Base-by-base conservation (phyloP, 2,329 filamentous ascomycete species). In the Sarocladiaceae sp. region DNA sequence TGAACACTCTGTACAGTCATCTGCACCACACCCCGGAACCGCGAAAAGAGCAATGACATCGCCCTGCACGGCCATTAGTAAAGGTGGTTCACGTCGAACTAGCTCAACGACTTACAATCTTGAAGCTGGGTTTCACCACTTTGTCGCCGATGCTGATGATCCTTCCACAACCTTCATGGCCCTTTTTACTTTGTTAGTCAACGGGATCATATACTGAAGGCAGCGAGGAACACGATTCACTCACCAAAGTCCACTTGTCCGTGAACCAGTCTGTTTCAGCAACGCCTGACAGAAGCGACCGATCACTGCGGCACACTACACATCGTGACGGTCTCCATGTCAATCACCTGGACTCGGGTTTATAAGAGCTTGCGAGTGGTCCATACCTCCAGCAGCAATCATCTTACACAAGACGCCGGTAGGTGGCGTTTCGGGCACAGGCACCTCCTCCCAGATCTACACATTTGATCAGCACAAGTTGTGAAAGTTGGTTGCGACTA, bases 1-100 rank as follows among this genome's bases (percentile, higher is more conserved):
- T 2, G 65, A 68, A 46, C 72, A 75, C 52, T 74, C 70, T 0
- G 63, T 59, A 18, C 44, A 48, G 5, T 48, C 28, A 17, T n/a
- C 13, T 12, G 11, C 17, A 7, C 44, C 44, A 18, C 44, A 48
- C 5, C 44, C 44, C 20, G 44, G 44, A 5, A 48, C 44, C 5
- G 44, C 44, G 33, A 48, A 48, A 3, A 48, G 22, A 8, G 44
- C 44, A 7, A 48, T 33, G 3, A 48, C 26, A 33, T 48, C 44
- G 4, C 44, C 44, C 44, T 48, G 23, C 20, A 11, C 17, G 20
- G 4, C 5, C 4, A 40, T 8, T 12, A 40, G 5, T 15, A 7
- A 10, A 17, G 7, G 37, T 10, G 35, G 18, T n/a, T 10, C 10
- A 20, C 20, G 40, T 46, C n/a, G 40, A 22, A 12, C 8, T 15